Base-by-base conservation (phyloP, 2,329 filamentous ascomycete species). In the Aspergillus ruber region DNA sequence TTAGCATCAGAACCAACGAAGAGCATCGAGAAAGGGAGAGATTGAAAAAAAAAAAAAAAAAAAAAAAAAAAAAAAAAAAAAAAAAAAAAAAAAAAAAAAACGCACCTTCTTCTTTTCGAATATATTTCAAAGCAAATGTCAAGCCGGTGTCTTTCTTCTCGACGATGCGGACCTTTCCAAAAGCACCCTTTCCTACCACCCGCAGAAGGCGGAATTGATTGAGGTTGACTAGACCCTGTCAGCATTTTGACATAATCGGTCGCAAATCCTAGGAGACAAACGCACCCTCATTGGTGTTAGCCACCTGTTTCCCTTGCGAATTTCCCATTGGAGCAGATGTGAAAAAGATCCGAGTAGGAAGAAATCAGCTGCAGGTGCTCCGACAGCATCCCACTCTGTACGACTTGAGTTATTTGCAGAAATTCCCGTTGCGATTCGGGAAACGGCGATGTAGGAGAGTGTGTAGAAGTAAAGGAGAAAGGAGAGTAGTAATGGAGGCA, bases 131-230 rank as follows among this genome's bases (percentile, higher is more conserved):
- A 40, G 93, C 93, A 70, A 98, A 98, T 2, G 90, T 91, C 61
- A 97, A 74, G 48, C 84, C 85, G 1, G 90, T 95, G 66, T 98
- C 93, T 72, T 97, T 97, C 58, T 90, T 83, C 77, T 98, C 93
- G 64, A 98, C 93, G 58, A 98, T 98, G 63, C 93, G 86, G 52
- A 98, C 93, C 73, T 98, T 98, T 63, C 93, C 93, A 75, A 98
- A 98, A 48, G 93, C 93, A 62, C 93, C 93, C 70, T 95, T 94
- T 56, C 93, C 93, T 58, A 98, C 93, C 54, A 98, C 93, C 65
- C 93, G 85, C 56, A 97, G 76, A 47, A 98, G 79, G 57, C 91
- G 88, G 71, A 98, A 98, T 72, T 98, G 93, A 65, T 96, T 96
- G 60, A 98, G 84, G 69, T 91, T 97, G 60, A 95, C 93, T 95